Evolutionary conservation across 2,329 filamentous ascomycete genomes (phyloP).

Genomic region (Colletotrichum magnum): DNA sequence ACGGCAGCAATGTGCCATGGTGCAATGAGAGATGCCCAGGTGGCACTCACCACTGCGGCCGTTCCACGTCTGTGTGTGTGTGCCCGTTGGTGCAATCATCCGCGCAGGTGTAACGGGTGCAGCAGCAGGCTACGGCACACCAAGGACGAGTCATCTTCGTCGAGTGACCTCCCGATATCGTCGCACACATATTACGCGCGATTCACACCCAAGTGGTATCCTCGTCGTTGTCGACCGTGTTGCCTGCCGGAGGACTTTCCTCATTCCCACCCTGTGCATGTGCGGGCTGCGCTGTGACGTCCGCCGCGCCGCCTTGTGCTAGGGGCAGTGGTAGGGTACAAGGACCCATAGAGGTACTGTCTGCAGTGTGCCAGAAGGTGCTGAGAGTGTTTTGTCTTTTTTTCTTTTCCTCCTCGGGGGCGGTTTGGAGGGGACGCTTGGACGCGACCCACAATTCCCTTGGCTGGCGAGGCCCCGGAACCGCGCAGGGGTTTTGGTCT

Average conservation of each 20-base stretch:
- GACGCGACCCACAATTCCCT: neutral
- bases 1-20: constrained; percentile 4
- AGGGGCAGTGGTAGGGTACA: neutral
- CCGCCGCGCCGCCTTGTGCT: constrained; percentile 5
- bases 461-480: constrained; percentile 1
- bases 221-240: neutral
- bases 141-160: constrained; percentile 1
- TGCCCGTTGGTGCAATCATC: neutral
- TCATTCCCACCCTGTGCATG: neutral
- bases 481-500: constrained; percentile 15
- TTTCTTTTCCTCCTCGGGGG: too few species aligned
- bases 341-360: constrained; percentile 1
- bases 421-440: constrained; percentile 9
- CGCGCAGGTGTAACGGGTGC: neutral
- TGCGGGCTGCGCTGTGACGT: constrained; percentile 27
- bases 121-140: neutral
- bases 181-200: neutral
- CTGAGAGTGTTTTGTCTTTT: constrained; percentile 1
- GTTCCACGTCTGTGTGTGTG: constrained; percentile 8
- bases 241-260: constrained; percentile 21
- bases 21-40: neutral
- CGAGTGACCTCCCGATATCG: constrained; percentile 8
- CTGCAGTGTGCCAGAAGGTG: neutral
- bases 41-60: constrained; percentile 4
- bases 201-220: too few species aligned